phyloP scores from a whole-genome alignment of 2,329 filamentous ascomycete genomes.

The Hypoxylon sp. region DNA sequence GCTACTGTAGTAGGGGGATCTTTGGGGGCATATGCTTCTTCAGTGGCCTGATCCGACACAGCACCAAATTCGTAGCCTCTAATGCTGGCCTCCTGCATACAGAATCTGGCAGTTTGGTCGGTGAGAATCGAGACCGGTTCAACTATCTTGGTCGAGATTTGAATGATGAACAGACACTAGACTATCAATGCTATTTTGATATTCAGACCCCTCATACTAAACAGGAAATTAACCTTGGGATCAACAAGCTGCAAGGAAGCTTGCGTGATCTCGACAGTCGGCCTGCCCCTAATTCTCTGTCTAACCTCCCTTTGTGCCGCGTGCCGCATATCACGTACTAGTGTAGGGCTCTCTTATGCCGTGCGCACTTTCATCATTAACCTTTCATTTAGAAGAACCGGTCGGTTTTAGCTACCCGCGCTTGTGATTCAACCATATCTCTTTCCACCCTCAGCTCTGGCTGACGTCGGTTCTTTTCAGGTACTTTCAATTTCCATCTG shows the following conservation, averaged over 20 bases:
- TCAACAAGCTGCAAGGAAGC: constrained; percentile 36
- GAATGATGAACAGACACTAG: constrained; percentile 19
- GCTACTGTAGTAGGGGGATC: constrained; percentile 9
- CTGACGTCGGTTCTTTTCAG: constrained; percentile 28
- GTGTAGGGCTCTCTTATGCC: not conserved
- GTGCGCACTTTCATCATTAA: constrained; percentile 7
- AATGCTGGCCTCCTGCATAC: not conserved
- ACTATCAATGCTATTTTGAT: constrained; percentile 33
- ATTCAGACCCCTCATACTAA: constrained; percentile 26
- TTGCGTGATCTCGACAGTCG: constrained; percentile 43
- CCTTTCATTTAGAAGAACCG: constrained; percentile 12
- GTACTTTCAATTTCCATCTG: constrained; percentile 18
- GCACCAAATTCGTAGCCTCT: constrained; percentile 12
- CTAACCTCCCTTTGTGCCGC: constrained; percentile 1
- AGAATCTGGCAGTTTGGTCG: constrained; percentile 16
- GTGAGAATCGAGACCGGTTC: constrained; percentile 11
- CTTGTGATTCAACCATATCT: constrained; percentile 36
- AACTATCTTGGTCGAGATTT: constrained; percentile 15
- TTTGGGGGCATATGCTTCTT: constrained; percentile 3
- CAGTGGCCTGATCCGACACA: constrained; percentile 35
- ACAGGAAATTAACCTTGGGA: constrained; percentile 23
- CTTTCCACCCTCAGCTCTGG: constrained; percentile 17
- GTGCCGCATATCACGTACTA: not conserved
- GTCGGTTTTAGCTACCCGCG: constrained; percentile 22
- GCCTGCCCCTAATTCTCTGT: constrained; percentile 29